These are phyloP conservation scores for Podospora anserina DNA, from an alignment of 495 filamentous ascomycete species.

Conservation along the genomic window DNA sequence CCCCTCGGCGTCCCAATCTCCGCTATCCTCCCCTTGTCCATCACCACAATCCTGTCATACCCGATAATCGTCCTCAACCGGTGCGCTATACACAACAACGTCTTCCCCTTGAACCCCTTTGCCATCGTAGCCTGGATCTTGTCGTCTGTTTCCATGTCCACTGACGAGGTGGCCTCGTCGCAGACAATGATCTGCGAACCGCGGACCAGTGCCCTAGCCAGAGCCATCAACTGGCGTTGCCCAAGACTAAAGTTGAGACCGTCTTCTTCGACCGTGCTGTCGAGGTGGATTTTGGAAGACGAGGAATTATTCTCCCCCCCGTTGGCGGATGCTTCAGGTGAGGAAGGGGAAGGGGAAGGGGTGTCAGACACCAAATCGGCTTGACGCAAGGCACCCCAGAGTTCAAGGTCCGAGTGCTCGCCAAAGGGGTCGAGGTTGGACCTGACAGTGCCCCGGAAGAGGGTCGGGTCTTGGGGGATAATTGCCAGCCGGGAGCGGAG, in stretches of 20 bases:
- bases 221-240: conserved; percentile 91
- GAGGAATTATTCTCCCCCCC: conserved; percentile 35
- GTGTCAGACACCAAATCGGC: conserved; percentile 66
- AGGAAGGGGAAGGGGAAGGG: conserved; percentile 26
- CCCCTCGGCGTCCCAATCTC: conserved; percentile 75
- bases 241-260: conserved; percentile 95
- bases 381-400: conserved; percentile 83
- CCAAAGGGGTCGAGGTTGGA: conserved; percentile 90
- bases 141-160: conserved; percentile 95
- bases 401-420: conserved; percentile 79
- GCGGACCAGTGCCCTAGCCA: conserved; percentile 85
- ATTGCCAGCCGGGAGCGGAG: conserved; percentile 86
- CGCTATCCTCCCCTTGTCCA: conserved; percentile 83
- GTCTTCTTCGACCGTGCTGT: conserved; percentile 85
- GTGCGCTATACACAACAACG: conserved; percentile 93
- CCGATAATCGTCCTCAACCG: conserved; percentile 83
- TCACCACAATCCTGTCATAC: conserved; percentile 95
- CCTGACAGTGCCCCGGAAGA: conserved; percentile 88
- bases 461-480: conserved; percentile 93
- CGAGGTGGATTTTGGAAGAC: conserved; percentile 66
- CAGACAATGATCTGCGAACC: conserved; percentile 89
- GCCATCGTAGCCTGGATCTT: conserved; percentile 93
- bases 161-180: conserved; percentile 88
- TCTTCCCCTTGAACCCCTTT: conserved; percentile 81
- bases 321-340: conserved; percentile 14